Evolutionary conservation across 805 yeast species (phyloP).

Genomic region (Candida qinlingensis): DNA sequence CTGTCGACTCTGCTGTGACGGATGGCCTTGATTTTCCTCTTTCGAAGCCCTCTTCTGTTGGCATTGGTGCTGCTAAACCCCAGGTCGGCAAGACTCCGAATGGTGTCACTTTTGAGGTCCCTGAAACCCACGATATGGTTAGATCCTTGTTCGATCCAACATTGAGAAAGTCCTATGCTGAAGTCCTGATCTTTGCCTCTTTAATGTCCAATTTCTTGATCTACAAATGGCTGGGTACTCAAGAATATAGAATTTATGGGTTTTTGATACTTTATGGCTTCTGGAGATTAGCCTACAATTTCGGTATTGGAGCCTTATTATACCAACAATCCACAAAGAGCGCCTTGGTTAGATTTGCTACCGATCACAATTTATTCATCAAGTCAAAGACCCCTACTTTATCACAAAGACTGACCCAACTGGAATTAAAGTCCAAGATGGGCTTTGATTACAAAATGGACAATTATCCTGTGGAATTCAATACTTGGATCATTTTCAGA

Average conservation of each 20-base stretch:
- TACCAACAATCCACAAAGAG: conserved; percentile 59
- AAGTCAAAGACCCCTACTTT: conserved; percentile 26
- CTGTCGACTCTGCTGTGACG: not conserved
- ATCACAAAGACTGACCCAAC: conserved; percentile 37
- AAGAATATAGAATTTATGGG: conserved; percentile 12
- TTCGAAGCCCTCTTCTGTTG: no score
- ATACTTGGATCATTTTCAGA: conserved; percentile 77
- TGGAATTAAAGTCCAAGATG: conserved; percentile 44
- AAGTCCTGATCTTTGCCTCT: conserved; percentile 48
- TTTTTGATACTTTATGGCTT: conserved; percentile 56
- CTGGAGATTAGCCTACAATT: conserved; percentile 74
- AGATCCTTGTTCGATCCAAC: conserved; percentile 76
- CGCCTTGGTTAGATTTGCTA: conserved; percentile 48
- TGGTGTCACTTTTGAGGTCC: conserved; percentile 30
- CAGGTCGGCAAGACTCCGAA: conserved; percentile 24
- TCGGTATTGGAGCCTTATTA: conserved; percentile 72
- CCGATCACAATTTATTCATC: conserved; percentile 39
- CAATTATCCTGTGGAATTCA: conserved; percentile 64
- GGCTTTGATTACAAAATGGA: conserved; percentile 31
- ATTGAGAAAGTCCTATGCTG: conserved; percentile 60
- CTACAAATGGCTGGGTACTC: conserved; percentile 25
- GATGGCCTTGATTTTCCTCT: no score
- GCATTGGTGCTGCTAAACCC: no score
- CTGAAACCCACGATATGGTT: conserved; percentile 76
- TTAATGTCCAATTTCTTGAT: conserved; percentile 32